phyloP scores from a whole-genome alignment of 176 grass and related monocot genomes.

The Phoenix dactylifera region DNA sequence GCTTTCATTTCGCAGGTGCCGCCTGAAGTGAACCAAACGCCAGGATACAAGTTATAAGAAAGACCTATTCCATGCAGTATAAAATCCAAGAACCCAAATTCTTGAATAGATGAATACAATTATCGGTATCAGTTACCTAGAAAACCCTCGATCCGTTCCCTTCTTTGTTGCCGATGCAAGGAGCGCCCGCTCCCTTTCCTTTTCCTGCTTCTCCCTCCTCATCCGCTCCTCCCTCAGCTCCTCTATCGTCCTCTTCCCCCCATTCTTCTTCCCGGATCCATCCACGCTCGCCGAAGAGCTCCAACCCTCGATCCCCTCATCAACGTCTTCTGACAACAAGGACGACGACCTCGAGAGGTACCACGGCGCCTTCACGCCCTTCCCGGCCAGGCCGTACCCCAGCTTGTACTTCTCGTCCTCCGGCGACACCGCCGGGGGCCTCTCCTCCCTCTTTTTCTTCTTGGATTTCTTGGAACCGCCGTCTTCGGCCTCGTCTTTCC shows the following conservation, averaged over 20 bases:
- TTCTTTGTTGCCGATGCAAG: constrained; percentile 27
- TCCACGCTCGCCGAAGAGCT: constrained; percentile 1
- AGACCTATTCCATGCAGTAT: too few relatives aligned
- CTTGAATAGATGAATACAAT: too few relatives aligned
- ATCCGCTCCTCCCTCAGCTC: constrained; percentile 61
- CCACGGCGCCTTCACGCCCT: constrained; percentile 82
- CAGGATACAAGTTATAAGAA: too few relatives aligned
- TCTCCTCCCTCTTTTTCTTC: constrained; percentile 52
- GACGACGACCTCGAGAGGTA: constrained; percentile 39
- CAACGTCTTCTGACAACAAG: background rate
- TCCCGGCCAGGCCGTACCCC: constrained; percentile 74
- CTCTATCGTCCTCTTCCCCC: constrained; percentile 55
- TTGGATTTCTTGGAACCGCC: constrained; percentile 20
- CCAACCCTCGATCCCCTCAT: constrained; percentile 4
- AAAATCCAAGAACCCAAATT: too few relatives aligned
- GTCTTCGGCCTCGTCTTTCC: constrained; percentile 22
- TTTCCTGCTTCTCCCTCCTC: constrained; percentile 64
- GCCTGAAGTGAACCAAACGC: too few relatives aligned
- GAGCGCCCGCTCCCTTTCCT: constrained; percentile 32
- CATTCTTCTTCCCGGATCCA: constrained; percentile 26
- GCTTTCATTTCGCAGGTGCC: too few relatives aligned
- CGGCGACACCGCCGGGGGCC: constrained; percentile 40
- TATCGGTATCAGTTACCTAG: constrained; percentile 20
- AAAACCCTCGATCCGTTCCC: constrained; percentile 11
- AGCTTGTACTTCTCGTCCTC: constrained; percentile 94